These are phyloP conservation scores for Mucuna pruriens DNA, from an alignment of 306 rosid species.

Conservation along the genomic window DNA sequence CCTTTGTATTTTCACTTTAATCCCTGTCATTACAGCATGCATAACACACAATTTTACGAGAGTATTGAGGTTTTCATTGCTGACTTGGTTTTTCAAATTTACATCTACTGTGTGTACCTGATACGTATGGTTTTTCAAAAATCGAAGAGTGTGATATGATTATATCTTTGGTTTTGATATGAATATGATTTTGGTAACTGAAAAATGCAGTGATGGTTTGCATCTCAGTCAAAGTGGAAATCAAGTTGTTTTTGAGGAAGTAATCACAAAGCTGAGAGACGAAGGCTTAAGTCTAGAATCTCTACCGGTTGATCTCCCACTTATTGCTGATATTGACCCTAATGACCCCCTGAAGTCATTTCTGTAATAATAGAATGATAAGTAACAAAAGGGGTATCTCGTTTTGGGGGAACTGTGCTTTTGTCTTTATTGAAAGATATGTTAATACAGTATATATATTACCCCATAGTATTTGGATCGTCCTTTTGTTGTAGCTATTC, in stretches of 20 bases:
- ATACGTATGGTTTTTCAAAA: no score
- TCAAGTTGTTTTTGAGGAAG: constrained; percentile 72
- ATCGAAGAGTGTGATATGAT: not conserved
- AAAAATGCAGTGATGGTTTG: constrained; percentile 77
- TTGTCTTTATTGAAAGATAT: not conserved
- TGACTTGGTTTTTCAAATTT: not conserved
- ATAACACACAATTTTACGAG: not conserved
- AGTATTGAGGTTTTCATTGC: not conserved
- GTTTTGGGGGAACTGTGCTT: constrained; percentile 14
- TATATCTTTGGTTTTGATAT: not conserved
- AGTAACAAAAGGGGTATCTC: not conserved
- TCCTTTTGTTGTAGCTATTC: constrained; percentile 12
- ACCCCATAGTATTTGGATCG: not conserved
- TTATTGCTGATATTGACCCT: constrained; percentile 61
- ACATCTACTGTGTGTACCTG: not conserved
- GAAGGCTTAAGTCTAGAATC: constrained; percentile 57
- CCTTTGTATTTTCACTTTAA: not conserved
- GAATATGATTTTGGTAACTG: constrained; percentile 21
- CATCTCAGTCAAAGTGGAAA: constrained; percentile 72
- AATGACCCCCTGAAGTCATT: constrained; percentile 71
- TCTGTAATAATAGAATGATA: constrained; percentile 32
- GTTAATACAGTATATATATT: not conserved
- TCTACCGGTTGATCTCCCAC: constrained; percentile 70
- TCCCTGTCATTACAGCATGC: not conserved
- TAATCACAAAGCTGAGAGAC: constrained; percentile 61